A percentile compares a stretch with the other conserved stretches of the same genome.
phyloP scores from a whole-genome alignment of 2,329 filamentous ascomycete species.

The Dendryphion nanum region DNA sequence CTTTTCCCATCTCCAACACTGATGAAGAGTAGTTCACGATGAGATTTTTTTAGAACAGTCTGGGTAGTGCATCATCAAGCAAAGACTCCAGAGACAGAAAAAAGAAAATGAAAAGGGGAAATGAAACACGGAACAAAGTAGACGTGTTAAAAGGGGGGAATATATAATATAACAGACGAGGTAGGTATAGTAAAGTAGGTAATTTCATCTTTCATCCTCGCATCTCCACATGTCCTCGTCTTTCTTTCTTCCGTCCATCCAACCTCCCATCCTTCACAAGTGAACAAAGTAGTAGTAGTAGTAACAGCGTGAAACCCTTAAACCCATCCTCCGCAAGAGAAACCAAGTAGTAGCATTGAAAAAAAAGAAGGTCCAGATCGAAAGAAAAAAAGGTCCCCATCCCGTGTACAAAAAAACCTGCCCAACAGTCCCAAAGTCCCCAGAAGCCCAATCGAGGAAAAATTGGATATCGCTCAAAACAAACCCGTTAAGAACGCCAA shows the following conservation, averaged over 20 bases:
- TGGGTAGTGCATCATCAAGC: neutral
- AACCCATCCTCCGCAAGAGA: neutral
- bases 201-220: too few relatives aligned
- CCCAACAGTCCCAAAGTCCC: neutral
- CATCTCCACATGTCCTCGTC: too few relatives aligned
- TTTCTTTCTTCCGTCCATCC: too few relatives aligned
- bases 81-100: neutral
- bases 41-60: neutral
- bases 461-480: neutral
- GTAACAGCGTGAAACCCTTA: too few relatives aligned
- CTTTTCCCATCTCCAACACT: neutral
- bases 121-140: neutral
- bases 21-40: neutral
- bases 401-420: neutral
- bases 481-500: neutral
- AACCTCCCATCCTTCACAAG: too few relatives aligned
- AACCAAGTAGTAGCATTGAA: neutral
- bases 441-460: neutral
- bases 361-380: too few relatives aligned
- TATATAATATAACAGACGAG: neutral
- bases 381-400: too few relatives aligned
- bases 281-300: neutral
- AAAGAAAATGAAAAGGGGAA: neutral
- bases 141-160: neutral
- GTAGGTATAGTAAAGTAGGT: neutral